Evolutionary conservation across 176 grass and related monocot species (phyloP).

Genomic region (Thinopyrum elongatum): DNA sequence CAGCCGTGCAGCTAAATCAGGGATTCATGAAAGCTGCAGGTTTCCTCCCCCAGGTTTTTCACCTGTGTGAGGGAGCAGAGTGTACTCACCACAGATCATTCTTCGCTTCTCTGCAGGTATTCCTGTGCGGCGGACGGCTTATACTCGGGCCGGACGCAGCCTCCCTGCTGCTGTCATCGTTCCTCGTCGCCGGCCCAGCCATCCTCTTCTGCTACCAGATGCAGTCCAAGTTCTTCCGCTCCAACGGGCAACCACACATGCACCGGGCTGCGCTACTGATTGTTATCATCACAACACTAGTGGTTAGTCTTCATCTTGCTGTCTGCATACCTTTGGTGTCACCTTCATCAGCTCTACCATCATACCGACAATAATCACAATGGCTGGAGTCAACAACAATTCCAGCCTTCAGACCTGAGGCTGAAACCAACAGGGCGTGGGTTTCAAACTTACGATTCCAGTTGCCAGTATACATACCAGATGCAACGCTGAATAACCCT

Average conservation of each 20-base stretch:
- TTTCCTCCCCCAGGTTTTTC: not conserved
- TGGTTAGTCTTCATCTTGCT: constrained; percentile 26
- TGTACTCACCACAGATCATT: not conserved
- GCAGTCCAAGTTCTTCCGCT: constrained; percentile 23
- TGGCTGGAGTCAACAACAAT: not conserved
- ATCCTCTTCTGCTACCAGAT: constrained; percentile 49
- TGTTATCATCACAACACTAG: constrained; percentile 31
- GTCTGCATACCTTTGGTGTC: not conserved
- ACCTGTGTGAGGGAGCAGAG: not conserved
- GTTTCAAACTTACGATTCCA: not conserved
- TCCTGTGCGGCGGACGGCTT: constrained; percentile 53
- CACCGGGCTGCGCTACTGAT: constrained; percentile 17
- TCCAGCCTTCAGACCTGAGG: not conserved
- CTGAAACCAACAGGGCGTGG: not conserved
- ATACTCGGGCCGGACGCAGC: constrained; percentile 58
- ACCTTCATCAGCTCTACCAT: not conserved
- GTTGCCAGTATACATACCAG: not conserved
- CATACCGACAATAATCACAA: not conserved
- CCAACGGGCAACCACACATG: not conserved
- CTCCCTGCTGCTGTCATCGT: constrained; percentile 41
- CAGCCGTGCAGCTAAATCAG: not conserved
- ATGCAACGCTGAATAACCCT: not conserved
- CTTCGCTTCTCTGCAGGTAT: constrained; percentile 41
- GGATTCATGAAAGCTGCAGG: not conserved
- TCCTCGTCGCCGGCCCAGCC: constrained; percentile 44